phyloP scores from a whole-genome alignment of 139 green algal species.

The Chlorella sp. region DNA sequence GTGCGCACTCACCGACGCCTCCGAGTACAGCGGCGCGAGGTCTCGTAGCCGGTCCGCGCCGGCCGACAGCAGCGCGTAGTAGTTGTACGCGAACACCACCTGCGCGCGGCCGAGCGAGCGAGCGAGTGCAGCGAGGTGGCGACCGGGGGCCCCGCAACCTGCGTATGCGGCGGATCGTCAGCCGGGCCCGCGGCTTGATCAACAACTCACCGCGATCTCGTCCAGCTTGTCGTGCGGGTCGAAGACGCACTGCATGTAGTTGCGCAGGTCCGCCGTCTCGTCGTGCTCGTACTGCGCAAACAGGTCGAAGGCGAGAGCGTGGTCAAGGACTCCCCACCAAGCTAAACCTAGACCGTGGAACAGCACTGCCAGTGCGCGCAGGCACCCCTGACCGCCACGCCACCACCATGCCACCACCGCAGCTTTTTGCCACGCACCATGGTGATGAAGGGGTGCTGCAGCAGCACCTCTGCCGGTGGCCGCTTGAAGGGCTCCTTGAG shows the following conservation, averaged over 20 bases:
- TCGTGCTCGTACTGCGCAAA: slow-evolving; percentile 14
- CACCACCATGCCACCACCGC: too few species aligned
- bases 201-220: slow-evolving; percentile 55
- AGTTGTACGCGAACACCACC: slow-evolving; percentile 58
- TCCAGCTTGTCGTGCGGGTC: slow-evolving; percentile 43
- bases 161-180: too few species aligned
- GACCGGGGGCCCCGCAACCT: too few species aligned
- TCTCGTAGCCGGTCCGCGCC: slow-evolving; percentile 15
- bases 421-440: too few species aligned
- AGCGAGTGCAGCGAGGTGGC: too few species aligned
- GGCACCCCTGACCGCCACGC: too few species aligned
- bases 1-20: slow-evolving; percentile 28
- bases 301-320: background rate
- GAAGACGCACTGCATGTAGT: slow-evolving; percentile 18
- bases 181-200: too few species aligned
- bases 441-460: slow-evolving; percentile 68
- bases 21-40: slow-evolving; percentile 43
- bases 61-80: slow-evolving; percentile 48
- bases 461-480: slow-evolving; percentile 54
- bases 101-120: too few species aligned
- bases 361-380: too few species aligned
- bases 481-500: slow-evolving; percentile 62
- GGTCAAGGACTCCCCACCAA: too few species aligned
- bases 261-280: slow-evolving; percentile 5
- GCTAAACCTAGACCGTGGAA: too few species aligned